Evolutionary conservation across 2,329 filamentous ascomycete species (phyloP).

Genomic region (Lasiodiplodia citricola): DNA sequence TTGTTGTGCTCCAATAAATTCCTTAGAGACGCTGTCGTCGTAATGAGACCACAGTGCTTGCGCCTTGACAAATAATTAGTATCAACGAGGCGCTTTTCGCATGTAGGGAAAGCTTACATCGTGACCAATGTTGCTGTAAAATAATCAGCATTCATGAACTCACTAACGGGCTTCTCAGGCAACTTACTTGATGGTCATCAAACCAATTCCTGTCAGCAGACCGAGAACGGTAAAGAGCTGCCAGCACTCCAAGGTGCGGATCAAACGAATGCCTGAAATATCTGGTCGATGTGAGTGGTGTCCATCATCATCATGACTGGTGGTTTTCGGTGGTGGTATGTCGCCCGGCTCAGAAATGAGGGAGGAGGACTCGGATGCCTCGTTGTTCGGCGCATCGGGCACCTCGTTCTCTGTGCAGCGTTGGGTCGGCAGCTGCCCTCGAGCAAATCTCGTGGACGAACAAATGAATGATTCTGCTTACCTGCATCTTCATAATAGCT

Average conservation of each 20-base stretch:
- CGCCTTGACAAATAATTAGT: conserved; percentile 42
- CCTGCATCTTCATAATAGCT: conserved; percentile 63
- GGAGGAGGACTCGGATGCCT: conserved; percentile 77
- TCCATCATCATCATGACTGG: conserved; percentile 63
- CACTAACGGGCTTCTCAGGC: neutral
- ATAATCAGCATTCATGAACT: neutral
- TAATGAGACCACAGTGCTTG: conserved; percentile 88
- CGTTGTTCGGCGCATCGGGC: conserved; percentile 31
- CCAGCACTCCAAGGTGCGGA: conserved; percentile 82
- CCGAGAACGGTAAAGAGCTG: conserved; percentile 86
- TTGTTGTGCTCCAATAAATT: conserved; percentile 80
- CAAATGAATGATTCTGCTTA: conserved; percentile 54
- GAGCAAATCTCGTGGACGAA: conserved; percentile 16
- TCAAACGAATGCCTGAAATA: conserved; percentile 81
- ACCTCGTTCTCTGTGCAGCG: conserved; percentile 22
- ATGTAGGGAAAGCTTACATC: neutral
- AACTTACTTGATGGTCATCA: conserved; percentile 98
- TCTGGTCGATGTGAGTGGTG: conserved; percentile 82
- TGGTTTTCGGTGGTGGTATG: conserved; percentile 48
- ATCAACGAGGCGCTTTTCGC: neutral
- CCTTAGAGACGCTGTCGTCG: conserved; percentile 72
- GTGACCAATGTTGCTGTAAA: conserved; percentile 82
- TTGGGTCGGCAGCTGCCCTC: conserved; percentile 24
- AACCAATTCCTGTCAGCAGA: conserved; percentile 86
- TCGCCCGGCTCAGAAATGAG: conserved; percentile 73